Conservation (phyloP, 2,329 filamentous ascomycete species). For the Apiospora malaysiana region DNA sequence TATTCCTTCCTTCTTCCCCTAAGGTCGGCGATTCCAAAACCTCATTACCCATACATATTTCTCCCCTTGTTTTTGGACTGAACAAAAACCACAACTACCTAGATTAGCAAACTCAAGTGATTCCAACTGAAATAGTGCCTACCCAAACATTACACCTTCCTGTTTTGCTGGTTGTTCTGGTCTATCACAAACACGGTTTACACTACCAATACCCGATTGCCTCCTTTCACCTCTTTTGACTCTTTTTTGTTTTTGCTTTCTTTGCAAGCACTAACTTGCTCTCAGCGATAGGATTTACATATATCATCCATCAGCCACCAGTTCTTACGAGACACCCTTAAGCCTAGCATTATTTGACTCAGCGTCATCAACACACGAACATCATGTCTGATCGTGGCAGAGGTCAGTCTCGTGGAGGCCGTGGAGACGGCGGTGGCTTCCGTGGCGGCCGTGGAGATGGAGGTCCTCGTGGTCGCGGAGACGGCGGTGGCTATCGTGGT, state of each 20-base stretch:
- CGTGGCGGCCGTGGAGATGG: neutral
- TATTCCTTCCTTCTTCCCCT: neutral
- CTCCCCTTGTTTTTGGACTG: neutral
- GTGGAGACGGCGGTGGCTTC: constrained; percentile 22
- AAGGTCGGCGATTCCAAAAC: neutral
- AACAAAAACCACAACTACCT: neutral
- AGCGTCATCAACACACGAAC: neutral
- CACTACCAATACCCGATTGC: neutral
- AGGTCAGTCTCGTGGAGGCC: constrained; percentile 13
- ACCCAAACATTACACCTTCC: neutral
- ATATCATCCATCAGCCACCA: neutral
- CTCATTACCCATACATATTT: neutral
- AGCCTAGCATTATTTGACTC: neutral
- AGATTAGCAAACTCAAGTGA: neutral
- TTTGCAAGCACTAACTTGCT: neutral
- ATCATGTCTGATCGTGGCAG: constrained; percentile 7
- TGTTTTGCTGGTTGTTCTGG: neutral
- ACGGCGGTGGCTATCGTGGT: neutral
- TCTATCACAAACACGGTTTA: neutral
- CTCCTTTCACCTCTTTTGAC: neutral
- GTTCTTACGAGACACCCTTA: constrained; percentile 3
- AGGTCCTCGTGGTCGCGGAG: neutral
- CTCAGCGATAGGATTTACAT: neutral
- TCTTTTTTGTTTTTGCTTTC: neutral
- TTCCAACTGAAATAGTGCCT: no score